Base-by-base conservation (phyloP, 345 rosid species). In the Syzygium jambos region DNA sequence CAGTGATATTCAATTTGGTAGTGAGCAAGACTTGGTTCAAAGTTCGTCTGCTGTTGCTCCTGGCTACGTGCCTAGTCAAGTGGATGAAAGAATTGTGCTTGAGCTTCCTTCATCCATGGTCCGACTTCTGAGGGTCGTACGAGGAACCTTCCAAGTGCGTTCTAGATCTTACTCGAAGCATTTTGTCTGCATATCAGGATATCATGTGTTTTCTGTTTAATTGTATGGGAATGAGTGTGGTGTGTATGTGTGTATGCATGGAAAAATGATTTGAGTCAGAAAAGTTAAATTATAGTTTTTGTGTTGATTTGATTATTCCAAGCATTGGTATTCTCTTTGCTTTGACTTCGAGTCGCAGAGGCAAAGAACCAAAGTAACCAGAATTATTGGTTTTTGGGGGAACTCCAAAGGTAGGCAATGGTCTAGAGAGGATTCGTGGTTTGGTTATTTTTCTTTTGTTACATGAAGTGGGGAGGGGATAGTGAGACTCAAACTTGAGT, bases 21-120 rank as follows among this genome's bases (percentile, higher is more conserved):
- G 90, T 88, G 95, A 91, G 85, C 93, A 86, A 89, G 93, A 93
- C 86, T 87, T 92, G 89, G 94, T 87, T 55, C 90, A 92, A 88
- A 93, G 90, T 89, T 92, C 92, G 52, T 91, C 99, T 88, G 91
- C 90, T 89, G 92, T 91, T 87, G 95, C 95, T 87, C 95, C 96
- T 86, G 99, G 99, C 88, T 95, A 93, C 92, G 93, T 95, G 88
- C 98, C 98, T 78, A 94, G 97, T 89, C 97, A 96, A 90, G 93
- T 91, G 86, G 95, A 98, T 90, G 99, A 96, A 93, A 94, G 97
- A 90, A 96, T 98, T 85, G 92, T 96, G 93, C 93, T 95, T 90
- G 99, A 96, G 92, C 94, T 96, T 91, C 93, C 97, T 86, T 92
- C 99, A 86, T 96, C 99, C 68, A 98, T 98, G 99, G 98, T 98